phyloP scores from a whole-genome alignment of 1,284 basidiomycete genomes.

The Sutorius eximius region DNA sequence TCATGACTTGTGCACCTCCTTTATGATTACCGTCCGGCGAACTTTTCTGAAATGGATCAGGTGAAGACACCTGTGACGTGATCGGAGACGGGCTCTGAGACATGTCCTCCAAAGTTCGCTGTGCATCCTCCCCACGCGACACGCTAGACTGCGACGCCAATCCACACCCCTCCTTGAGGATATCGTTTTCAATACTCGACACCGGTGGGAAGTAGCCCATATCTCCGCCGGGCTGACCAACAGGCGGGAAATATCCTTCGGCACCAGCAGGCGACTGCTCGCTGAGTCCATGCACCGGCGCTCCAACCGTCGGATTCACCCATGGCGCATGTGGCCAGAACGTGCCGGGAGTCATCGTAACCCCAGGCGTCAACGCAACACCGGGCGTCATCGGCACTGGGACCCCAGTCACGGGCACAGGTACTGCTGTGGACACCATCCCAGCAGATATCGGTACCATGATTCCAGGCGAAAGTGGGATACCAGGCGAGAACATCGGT shows the following conservation, averaged over 20 bases:
- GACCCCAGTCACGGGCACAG: constrained; percentile 26
- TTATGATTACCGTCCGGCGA: constrained; percentile 14
- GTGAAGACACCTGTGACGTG: constrained; percentile 12
- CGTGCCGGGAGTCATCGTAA: constrained; percentile 69
- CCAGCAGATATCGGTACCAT: constrained; percentile 31
- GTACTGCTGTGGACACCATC: constrained; percentile 17
- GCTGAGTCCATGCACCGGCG: constrained; percentile 47
- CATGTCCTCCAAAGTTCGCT: constrained; percentile 5
- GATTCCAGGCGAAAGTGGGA: constrained; percentile 34
- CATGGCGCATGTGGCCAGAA: constrained; percentile 61
- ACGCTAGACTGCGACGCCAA: constrained; percentile 3
- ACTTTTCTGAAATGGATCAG: constrained; percentile 11
- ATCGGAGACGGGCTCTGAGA: constrained; percentile 10
- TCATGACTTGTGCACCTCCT: constrained; percentile 22
- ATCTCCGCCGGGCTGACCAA: constrained; percentile 28
- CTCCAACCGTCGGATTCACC: constrained; percentile 69
- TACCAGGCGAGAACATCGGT: constrained; percentile 33
- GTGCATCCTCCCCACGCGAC: constrained; percentile 5
- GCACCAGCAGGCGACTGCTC: constrained; percentile 7
- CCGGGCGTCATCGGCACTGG: constrained; percentile 58
- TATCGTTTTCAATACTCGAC: constrained; percentile 44
- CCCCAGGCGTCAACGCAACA: constrained; percentile 64
- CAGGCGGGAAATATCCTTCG: constrained; percentile 48
- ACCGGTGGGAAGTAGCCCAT: constrained; percentile 44
- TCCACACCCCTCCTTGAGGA: constrained; percentile 33